A percentile compares a stretch with the other conserved stretches of the same genome.
Conservation (phyloP, 2,329 filamentous ascomycete species). For the Fusarium bactridioides region DNA sequence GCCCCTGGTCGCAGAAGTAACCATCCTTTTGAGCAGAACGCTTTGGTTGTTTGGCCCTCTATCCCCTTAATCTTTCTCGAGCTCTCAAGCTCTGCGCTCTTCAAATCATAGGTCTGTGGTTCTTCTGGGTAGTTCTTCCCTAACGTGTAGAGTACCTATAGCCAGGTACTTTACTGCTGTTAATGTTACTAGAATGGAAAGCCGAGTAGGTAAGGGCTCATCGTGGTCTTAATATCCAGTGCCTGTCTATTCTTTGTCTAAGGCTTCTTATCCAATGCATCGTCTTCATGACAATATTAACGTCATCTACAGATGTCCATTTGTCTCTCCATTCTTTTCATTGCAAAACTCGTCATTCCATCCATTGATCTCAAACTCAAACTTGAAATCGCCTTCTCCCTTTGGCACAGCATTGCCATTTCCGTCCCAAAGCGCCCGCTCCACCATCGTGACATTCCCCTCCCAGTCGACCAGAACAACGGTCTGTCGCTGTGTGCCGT, state of each 20-base stretch:
- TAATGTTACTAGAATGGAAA: neutral
- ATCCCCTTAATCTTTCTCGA: no score
- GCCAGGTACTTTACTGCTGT: no score
- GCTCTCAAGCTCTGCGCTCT: no score
- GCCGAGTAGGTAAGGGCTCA: neutral
- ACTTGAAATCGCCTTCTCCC: constrained; percentile 63
- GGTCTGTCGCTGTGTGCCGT: constrained; percentile 72
- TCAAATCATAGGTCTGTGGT: no score
- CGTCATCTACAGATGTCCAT: neutral
- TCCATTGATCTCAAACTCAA: constrained; percentile 64
- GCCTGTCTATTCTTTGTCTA: neutral
- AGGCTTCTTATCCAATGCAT: neutral
- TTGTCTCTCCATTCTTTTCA: constrained; percentile 4
- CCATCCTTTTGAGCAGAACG: no score
- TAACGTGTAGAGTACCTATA: no score
- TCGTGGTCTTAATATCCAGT: neutral
- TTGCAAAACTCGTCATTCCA: constrained; percentile 50
- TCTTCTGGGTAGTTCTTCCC: no score
- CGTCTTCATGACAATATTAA: neutral
- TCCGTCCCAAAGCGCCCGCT: constrained; percentile 67
- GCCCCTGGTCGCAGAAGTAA: no score
- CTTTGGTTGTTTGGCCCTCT: no score
- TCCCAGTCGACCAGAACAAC: constrained; percentile 69
- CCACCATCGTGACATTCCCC: constrained; percentile 66
- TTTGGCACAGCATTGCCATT: constrained; percentile 63